Evolutionary conservation across 2,329 filamentous ascomycete species (phyloP).

Genomic region (Macroventuria anomochaeta): DNA sequence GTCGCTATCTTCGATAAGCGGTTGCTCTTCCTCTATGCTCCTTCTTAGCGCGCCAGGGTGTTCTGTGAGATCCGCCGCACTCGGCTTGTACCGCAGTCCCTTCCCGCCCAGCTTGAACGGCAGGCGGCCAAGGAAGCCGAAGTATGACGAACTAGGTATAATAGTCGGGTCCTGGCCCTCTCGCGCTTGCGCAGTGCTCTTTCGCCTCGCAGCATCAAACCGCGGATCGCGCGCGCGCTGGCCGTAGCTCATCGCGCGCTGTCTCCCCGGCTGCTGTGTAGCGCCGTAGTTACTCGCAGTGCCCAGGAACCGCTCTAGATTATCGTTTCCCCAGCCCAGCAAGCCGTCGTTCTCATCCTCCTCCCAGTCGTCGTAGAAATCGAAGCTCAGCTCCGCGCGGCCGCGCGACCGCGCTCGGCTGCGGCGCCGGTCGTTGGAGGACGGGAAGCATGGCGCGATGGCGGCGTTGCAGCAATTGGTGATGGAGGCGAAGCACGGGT

Average conservation of each 20-base stretch:
- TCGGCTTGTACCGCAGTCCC: constrained; percentile 85
- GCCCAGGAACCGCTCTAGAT: constrained; percentile 82
- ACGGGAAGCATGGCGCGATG: constrained; percentile 75
- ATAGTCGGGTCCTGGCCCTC: constrained; percentile 76
- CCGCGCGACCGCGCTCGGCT: constrained; percentile 65
- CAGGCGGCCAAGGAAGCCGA: constrained; percentile 82
- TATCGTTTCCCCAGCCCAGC: constrained; percentile 79
- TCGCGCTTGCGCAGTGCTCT: constrained; percentile 60
- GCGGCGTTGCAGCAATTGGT: constrained; percentile 69
- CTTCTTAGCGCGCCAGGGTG: constrained; percentile 68
- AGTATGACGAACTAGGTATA: constrained; percentile 84
- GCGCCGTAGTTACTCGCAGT: constrained; percentile 66
- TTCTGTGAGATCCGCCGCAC: constrained; percentile 87
- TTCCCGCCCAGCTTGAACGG: constrained; percentile 83
- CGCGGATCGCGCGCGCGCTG: constrained; percentile 61
- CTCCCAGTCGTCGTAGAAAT: constrained; percentile 99
- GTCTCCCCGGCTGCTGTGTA: constrained; percentile 67
- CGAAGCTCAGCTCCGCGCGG: constrained; percentile 83
- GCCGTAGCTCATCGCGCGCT: constrained; percentile 89
- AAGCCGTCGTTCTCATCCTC: constrained; percentile 68
- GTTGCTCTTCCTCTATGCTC: constrained; percentile 68
- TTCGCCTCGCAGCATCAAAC: constrained; percentile 52
- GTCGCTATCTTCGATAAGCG: constrained; percentile 70
- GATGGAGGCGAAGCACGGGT: constrained; percentile 76
- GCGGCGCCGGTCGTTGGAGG: constrained; percentile 76